Base-by-base conservation (phyloP, 768 basidiomycete species). In the Naganishia vishniacii region DNA sequence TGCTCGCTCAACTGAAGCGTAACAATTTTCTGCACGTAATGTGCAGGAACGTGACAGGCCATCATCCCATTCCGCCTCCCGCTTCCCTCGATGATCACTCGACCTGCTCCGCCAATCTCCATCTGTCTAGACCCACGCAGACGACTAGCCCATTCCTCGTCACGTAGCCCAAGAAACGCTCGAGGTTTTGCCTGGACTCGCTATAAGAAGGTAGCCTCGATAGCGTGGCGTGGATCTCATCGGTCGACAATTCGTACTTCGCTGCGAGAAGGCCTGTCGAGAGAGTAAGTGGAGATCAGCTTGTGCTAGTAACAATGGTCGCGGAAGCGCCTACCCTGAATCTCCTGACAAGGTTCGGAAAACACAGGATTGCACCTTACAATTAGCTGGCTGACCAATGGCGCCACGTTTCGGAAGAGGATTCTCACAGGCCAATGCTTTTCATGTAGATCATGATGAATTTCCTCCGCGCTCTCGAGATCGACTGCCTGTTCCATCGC, bases 131-230 rank as follows among this genome's bases (percentile, higher is more conserved):
- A n/a, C 32, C 53, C 4, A 56, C 53, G 23, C 53, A 56, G 7
- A 44, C 62, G 20, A 63, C 40, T 28, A 63, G 16, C 23, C 62
- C 62, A 26, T 49, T 53, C 26, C 62, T 16, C 28, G 62, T 42
- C 4, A 40, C 51, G 31, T 51, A 40, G 9, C 62, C 62, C 12
- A 63, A 32, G 41, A 63, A 63, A 6, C 62, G 62, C 49, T 63
- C 62, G 12, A 63, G 62, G 25, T 37, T 51, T 9, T 31, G 41
- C 40, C 29, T 53, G 11, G 62, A 18, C 37, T 63, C 46, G 15
- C 45, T 40, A 34, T 63, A 63, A 2, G 48, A 51, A 9, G 62
- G 62, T 31, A 51, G 48, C 9, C 49, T 47, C 15, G 49, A 45
- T 29, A 63, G 42, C 11, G 51, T 20, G 12, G 25, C 13, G n/a